These are phyloP conservation scores for Pestalotiopsis sp. DNA, from an alignment of 2,329 filamentous ascomycete genomes.

Conservation along the genomic window DNA sequence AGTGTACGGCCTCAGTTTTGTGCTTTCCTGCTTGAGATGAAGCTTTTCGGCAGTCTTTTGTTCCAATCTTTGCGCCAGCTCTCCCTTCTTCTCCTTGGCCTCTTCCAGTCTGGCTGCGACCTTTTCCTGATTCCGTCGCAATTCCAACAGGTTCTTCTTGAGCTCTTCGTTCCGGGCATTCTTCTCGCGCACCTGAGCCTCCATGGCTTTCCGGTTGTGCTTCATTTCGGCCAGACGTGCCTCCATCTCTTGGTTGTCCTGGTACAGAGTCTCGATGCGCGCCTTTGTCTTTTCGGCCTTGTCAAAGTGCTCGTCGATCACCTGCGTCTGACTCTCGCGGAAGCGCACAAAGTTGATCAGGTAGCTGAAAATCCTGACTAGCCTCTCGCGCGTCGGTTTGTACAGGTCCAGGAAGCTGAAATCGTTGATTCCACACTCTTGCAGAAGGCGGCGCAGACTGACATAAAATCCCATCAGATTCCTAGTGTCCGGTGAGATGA, in stretches of 20 bases:
- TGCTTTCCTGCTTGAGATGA: slow-evolving; percentile 78
- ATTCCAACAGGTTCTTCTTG: slow-evolving; percentile 78
- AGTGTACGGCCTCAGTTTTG: slow-evolving; percentile 89
- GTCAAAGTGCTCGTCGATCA: slow-evolving; percentile 94
- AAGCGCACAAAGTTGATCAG: slow-evolving; percentile 99
- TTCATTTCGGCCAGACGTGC: slow-evolving; percentile 78
- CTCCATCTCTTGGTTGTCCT: slow-evolving; percentile 86
- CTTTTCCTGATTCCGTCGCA: slow-evolving; percentile 80
- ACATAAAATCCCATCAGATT: slow-evolving; percentile 97
- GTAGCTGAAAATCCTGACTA: slow-evolving; percentile 95
- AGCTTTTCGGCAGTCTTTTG: slow-evolving; percentile 72
- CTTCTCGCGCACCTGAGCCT: slow-evolving; percentile 82
- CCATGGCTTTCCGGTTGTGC: slow-evolving; percentile 77
- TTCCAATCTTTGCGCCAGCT: slow-evolving; percentile 73
- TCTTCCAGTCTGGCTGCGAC: slow-evolving; percentile 83
- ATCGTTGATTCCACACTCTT: slow-evolving; percentile 89
- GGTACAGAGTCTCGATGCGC: slow-evolving; percentile 83
- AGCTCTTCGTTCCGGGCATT: slow-evolving; percentile 83
- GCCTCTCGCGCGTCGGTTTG: slow-evolving; percentile 83
- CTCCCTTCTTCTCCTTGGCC: slow-evolving; percentile 77
- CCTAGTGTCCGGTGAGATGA: slow-evolving; percentile 83
- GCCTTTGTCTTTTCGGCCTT: slow-evolving; percentile 84
- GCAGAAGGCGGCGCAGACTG: slow-evolving; percentile 75
- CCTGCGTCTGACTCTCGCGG: slow-evolving; percentile 84
- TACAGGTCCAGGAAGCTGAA: slow-evolving; percentile 93